phyloP scores from a whole-genome alignment of 1,284 basidiomycete species.

The Tetrapyrgos nigripes region DNA sequence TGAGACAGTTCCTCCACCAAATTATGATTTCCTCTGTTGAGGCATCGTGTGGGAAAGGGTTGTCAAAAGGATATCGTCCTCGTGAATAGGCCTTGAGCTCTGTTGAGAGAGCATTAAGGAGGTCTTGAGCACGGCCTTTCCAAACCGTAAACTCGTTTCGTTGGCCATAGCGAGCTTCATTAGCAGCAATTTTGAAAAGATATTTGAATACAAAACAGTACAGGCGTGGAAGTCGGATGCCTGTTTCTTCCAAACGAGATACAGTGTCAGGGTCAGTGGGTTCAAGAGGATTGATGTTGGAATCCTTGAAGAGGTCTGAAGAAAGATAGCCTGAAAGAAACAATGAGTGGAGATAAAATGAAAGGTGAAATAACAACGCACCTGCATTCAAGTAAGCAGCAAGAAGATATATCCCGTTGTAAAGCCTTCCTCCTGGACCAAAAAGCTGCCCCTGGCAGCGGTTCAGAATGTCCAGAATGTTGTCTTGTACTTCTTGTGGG shows the following conservation, averaged over 20 bases:
- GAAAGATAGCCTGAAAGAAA: neutral
- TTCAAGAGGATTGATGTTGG: neutral
- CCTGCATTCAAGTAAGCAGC: constrained; percentile 38
- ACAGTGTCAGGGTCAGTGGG: too few relatives aligned
- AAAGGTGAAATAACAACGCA: constrained; percentile 17
- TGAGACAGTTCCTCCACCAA: constrained; percentile 18
- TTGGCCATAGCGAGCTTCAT: constrained; percentile 23
- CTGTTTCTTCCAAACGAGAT: neutral
- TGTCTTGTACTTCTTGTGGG: constrained; percentile 22
- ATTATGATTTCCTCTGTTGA: neutral
- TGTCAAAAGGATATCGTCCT: constrained; percentile 28
- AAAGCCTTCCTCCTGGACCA: constrained; percentile 20
- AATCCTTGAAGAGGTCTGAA: neutral
- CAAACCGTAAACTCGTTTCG: constrained; percentile 23
- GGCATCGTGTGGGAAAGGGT: constrained; percentile 5
- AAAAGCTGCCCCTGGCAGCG: constrained; percentile 32
- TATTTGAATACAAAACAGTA: constrained; percentile 23
- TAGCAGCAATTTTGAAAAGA: constrained; percentile 16
- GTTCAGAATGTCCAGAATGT: constrained; percentile 34
- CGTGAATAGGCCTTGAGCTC: constrained; percentile 28
- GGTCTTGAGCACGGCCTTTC: constrained; percentile 19
- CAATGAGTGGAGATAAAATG: neutral
- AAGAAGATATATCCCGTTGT: constrained; percentile 31
- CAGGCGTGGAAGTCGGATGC: constrained; percentile 18
- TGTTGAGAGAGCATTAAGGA: constrained; percentile 17